Base-by-base conservation (phyloP, 805 yeast species). In the Candida rishiriensis region DNA sequence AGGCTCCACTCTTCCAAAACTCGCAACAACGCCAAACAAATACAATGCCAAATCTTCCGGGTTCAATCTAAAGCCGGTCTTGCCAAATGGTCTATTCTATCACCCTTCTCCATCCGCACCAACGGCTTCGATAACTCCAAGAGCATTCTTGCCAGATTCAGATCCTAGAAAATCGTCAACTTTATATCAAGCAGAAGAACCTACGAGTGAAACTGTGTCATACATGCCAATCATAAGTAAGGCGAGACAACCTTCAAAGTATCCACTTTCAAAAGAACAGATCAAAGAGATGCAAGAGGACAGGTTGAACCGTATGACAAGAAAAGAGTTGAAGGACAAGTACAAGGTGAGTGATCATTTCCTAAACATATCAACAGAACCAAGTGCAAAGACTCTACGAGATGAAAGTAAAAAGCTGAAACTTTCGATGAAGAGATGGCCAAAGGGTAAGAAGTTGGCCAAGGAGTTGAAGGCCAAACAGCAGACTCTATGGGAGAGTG, bases 91-190 rank as follows among this genome's bases (percentile, higher is more conserved):
- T 1, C 39, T 66, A 10, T 63, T 52, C 43, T 62, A 52, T 43
- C 66, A 64, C 41, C 71, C 71, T 30, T 59, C 71, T 12, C 71
- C 70, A 31, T 59, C 70, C 1, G 52, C 64, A 5, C 49, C 55
- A 34, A 55, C 56, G 21, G 64, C 68, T 8, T 54, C 55, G 39
- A 47, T 59, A 12, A 66, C 69, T 3, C 71, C 71, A 29, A 60
- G 57, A 44, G 62, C 63, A 1, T 65, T 66, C 37, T 44, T 66
- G 34, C 69, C 71, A 2, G 53, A 52, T 3, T 10, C 46, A 1
- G 71, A 66, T 43, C 53, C 56, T 14, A 56, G 70, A 47, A 56
- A 56, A 36, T 18, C 16, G 3, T 56, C 66, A 8, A 44, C 47
- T 2, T 38, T 53, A 10, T 65, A 66, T 40, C 54, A 51, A 28